These are phyloP conservation scores for Proliferodiscus dingleyae DNA, from an alignment of 2,329 filamentous ascomycete genomes.

Conservation along the genomic window DNA sequence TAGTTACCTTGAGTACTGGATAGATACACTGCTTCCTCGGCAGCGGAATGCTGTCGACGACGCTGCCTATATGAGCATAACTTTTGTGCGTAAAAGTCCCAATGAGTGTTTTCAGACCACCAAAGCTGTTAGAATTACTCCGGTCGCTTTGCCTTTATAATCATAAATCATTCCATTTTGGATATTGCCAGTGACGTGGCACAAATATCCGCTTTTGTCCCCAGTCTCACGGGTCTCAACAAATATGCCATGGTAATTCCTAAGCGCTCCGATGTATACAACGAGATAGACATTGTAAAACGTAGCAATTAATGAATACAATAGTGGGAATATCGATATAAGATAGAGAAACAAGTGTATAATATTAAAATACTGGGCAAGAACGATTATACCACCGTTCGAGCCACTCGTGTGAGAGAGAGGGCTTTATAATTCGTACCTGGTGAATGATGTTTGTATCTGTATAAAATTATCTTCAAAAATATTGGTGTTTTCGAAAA, in stretches of 20 bases:
- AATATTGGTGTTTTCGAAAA: no score
- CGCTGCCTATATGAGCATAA: neutral
- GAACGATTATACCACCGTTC: no score
- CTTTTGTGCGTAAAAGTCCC: neutral
- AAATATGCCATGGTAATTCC: conserved; percentile 3
- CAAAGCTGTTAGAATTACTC: conserved; percentile 1
- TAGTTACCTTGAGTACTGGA: no score
- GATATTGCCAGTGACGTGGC: conserved; percentile 9
- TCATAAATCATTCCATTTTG: conserved; percentile 8
- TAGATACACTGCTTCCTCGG: conserved; percentile 1
- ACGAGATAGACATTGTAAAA: neutral
- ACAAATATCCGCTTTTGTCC: conserved; percentile 5
- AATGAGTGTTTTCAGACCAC: conserved; percentile 1
- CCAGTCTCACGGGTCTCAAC: conserved; percentile 6
- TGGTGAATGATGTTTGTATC: no score
- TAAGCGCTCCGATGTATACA: neutral
- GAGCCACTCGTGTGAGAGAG: no score
- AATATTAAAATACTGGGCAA: no score
- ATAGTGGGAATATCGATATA: no score
- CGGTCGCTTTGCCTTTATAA: conserved; percentile 6
- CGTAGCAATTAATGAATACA: no score
- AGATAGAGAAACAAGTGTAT: no score
- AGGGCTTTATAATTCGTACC: no score
- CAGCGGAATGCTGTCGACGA: neutral
- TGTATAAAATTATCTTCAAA: no score